A percentile compares a stretch with the other conserved stretches of the same genome.
phyloP scores from a whole-genome alignment of 257 asterid species.

The Nicotiana otophora region DNA sequence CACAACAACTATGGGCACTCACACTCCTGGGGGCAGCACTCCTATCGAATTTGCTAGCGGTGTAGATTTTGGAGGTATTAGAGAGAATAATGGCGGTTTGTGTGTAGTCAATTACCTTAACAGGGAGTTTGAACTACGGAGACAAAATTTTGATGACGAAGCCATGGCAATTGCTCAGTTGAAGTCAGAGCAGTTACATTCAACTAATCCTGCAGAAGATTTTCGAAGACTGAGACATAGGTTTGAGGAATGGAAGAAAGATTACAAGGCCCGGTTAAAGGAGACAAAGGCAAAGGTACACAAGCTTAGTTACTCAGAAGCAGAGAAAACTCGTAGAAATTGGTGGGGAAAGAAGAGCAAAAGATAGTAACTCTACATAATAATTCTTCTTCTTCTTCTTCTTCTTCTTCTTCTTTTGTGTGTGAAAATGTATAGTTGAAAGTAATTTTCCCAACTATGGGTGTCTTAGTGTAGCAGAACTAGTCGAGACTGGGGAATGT shows the following conservation, averaged over 20 bases:
- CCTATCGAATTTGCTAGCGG: slow-evolving; percentile 39
- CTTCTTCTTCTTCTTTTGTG: neutral
- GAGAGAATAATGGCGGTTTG: slow-evolving; percentile 36
- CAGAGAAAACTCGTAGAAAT: slow-evolving; percentile 38
- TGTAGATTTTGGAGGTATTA: slow-evolving; percentile 26
- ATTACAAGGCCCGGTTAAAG: slow-evolving; percentile 51
- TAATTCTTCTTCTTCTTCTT: neutral
- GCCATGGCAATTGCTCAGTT: slow-evolving; percentile 38
- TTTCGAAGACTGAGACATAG: slow-evolving; percentile 46
- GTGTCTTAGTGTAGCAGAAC: neutral
- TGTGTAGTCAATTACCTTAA: slow-evolving; percentile 39
- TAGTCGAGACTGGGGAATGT: slow-evolving; percentile 11
- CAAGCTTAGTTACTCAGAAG: slow-evolving; percentile 39
- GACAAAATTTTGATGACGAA: slow-evolving; percentile 49
- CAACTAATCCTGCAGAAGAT: slow-evolving; percentile 35
- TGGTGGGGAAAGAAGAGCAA: slow-evolving; percentile 82
- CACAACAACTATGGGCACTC: slow-evolving; percentile 31
- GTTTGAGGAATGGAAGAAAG: slow-evolving; percentile 66
- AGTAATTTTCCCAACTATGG: neutral
- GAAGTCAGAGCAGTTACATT: slow-evolving; percentile 29
- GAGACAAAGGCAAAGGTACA: slow-evolving; percentile 52
- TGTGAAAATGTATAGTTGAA: slow-evolving; percentile 9
- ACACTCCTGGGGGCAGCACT: slow-evolving; percentile 67
- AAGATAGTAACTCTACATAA: slow-evolving; percentile 10
- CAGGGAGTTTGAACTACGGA: slow-evolving; percentile 55